Conservation (phyloP, 2,329 filamentous ascomycete species). For the Colletotrichum sp. region DNA sequence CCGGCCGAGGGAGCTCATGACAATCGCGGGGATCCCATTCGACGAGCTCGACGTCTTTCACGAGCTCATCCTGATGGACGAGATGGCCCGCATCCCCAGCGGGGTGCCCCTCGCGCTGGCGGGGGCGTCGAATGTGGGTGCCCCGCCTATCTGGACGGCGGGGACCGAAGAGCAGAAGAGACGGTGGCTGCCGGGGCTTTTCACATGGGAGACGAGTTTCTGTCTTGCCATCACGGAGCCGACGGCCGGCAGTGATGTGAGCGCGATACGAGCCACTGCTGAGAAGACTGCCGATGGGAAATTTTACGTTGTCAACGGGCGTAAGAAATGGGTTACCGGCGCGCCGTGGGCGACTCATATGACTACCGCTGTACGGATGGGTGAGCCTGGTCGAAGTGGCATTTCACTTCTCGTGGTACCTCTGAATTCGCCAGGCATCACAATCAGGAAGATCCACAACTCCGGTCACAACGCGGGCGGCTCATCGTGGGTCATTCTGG, state of each 20-base stretch:
- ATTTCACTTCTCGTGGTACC: constrained; percentile 65
- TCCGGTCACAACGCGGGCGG: constrained; percentile 71
- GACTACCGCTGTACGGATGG: constrained; percentile 66
- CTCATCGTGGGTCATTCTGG: constrained; percentile 59
- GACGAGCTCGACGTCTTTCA: constrained; percentile 63
- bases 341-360: constrained; percentile 64
- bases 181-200: constrained; percentile 63
- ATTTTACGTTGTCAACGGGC: constrained; percentile 67
- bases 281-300: constrained; percentile 44
- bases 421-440: constrained; percentile 52
- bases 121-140: constrained; percentile 66
- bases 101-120: constrained; percentile 63
- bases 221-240: constrained; percentile 72
- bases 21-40: constrained; percentile 44
- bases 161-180: constrained; percentile 64
- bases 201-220: constrained; percentile 63
- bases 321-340: constrained; percentile 74
- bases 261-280: constrained; percentile 66
- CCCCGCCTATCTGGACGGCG: constrained; percentile 67
- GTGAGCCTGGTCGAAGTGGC: constrained; percentile 55
- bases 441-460: constrained; percentile 62
- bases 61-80: constrained; percentile 58
- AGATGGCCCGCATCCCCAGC: constrained; percentile 57
- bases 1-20: constrained; percentile 24
- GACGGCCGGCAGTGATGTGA: constrained; percentile 60